Percentiles rank a stretch among this genome's conserved stretches.
These are phyloP conservation scores for Trametes hirsuta DNA, from an alignment of 1,284 basidiomycete genomes.

Conservation along the genomic window DNA sequence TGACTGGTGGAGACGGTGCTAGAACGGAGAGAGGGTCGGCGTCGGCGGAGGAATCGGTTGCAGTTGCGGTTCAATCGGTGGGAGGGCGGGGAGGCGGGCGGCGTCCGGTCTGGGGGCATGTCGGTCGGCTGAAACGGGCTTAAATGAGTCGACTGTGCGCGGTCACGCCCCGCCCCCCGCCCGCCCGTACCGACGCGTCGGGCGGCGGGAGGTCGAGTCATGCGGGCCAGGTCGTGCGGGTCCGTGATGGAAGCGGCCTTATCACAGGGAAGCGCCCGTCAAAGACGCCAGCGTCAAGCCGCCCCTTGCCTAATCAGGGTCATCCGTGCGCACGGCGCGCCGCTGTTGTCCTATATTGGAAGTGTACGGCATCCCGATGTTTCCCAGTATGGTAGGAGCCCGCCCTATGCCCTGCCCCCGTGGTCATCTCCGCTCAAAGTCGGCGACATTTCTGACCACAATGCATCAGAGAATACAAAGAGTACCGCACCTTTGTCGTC, in stretches of 20 bases:
- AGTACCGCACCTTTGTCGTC: conserved; percentile 5
- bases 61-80: neutral
- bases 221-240: conserved; percentile 7
- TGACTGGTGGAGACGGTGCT: neutral
- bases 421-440: conserved; percentile 16
- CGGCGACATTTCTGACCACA: neutral
- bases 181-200: conserved; percentile 17
- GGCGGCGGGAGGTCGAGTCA: conserved; percentile 27
- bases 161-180: conserved; percentile 18
- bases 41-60: neutral
- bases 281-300: conserved; percentile 10
- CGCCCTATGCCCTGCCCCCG: conserved; percentile 21
- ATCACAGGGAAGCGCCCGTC: neutral
- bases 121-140: conserved; percentile 15
- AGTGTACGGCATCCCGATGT: conserved; percentile 5
- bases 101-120: conserved; percentile 13
- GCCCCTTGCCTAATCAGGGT: conserved; percentile 9
- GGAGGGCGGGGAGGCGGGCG: conserved; percentile 20
- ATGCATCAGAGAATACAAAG: neutral
- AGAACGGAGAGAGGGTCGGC: neutral
- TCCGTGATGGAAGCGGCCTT: conserved; percentile 21
- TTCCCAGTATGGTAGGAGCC: conserved; percentile 8
- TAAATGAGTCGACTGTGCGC: conserved; percentile 14
- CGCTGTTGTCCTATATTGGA: conserved; percentile 6
- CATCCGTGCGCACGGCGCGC: neutral